Evolutionary conservation across 2,329 filamentous ascomycete species (phyloP).

Genomic region (Lasiodiplodia sp.): DNA sequence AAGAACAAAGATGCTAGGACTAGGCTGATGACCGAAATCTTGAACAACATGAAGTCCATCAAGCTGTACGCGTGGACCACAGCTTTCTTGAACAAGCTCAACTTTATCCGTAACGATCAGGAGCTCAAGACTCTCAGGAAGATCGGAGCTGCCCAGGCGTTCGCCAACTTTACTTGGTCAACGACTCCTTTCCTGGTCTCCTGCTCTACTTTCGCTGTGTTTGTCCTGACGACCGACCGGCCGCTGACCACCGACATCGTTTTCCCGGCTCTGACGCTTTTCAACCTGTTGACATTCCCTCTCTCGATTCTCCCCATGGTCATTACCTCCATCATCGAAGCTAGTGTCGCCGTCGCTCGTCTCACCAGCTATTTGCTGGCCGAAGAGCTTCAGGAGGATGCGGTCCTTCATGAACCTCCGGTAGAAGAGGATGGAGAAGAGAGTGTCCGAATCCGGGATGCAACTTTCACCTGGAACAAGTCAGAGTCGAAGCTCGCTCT

Average conservation of each 20-base stretch:
- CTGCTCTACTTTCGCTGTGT: constrained; percentile 94
- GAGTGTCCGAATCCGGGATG: constrained; percentile 81
- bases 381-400: constrained; percentile 88
- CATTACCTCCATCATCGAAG: constrained; percentile 94
- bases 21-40: constrained; percentile 92
- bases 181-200: constrained; percentile 97
- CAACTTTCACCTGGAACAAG: constrained; percentile 93
- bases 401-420: constrained; percentile 73
- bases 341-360: constrained; percentile 87
- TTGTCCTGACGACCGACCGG: constrained; percentile 80
- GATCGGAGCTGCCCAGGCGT: constrained; percentile 91
- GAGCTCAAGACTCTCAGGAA: constrained; percentile 95
- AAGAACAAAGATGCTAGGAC: constrained; percentile 97
- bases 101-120: constrained; percentile 92
- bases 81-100: constrained; percentile 97
- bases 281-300: constrained; percentile 96
- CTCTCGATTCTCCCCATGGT: constrained; percentile 96
- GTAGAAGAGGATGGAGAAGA: constrained; percentile 84
- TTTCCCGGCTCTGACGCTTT: constrained; percentile 89
- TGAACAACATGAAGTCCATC: constrained; percentile 99
- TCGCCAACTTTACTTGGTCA: constrained; percentile 98
- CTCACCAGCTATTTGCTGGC: constrained; percentile 84
- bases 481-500: constrained; percentile 73
- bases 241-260: constrained; percentile 94
- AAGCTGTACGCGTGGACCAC: constrained; percentile 98